Conservation (phyloP, 140 eudicot species). For the Cichorium intybus region DNA sequence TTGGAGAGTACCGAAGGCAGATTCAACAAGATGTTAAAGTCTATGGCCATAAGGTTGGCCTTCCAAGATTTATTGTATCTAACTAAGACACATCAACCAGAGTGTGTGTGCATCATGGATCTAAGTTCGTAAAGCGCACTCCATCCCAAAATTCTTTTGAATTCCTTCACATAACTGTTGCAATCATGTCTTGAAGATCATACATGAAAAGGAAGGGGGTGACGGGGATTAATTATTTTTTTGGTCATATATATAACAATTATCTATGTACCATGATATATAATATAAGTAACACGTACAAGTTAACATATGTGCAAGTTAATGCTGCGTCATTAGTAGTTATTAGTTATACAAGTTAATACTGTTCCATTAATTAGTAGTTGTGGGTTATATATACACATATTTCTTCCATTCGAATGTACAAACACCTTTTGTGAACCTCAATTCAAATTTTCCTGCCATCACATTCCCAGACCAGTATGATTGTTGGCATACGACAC, state of each 20-base stretch:
- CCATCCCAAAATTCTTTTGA: not conserved
- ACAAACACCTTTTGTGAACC: not conserved
- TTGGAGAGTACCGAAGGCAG: slow-evolving; percentile 58
- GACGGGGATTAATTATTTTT: not conserved
- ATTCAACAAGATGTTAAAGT: slow-evolving; percentile 58
- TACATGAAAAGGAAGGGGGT: not conserved
- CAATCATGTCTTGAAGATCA: not conserved
- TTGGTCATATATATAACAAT: not conserved
- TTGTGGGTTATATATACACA: not conserved
- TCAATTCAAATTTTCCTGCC: not conserved
- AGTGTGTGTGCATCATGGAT: not conserved
- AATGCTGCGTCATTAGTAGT: too few species aligned
- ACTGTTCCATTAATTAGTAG: not conserved
- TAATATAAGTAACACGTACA: not conserved
- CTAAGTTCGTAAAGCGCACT: not conserved
- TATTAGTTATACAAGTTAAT: not conserved
- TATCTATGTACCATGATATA: not conserved
- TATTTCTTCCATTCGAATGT: not conserved
- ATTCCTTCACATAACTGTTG: not conserved
- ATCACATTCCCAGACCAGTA: not conserved
- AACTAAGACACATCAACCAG: not conserved
- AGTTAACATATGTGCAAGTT: not conserved
- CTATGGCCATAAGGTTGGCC: slow-evolving; percentile 68
- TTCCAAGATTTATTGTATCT: slow-evolving; percentile 47
- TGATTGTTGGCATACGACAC: too few species aligned